Conservation (phyloP, 345 rosid genomes). For the sweet orange (Citrus sinensis) region DVS_A1.0 CM039168.1:22049501-22050000, state of each 20-base stretch:
- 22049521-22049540: conserved; percentile 78
- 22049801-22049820: neutral
- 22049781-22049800: neutral
- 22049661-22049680: neutral
- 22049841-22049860: conserved; percentile 87
- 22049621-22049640: neutral
- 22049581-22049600: conserved; percentile 23
- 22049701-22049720: conserved; percentile 97
- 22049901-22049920: conserved; percentile 86
- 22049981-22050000: neutral
- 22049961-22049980: neutral
- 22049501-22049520: conserved; percentile 92
- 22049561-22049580: conserved; percentile 93
- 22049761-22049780: conserved; percentile 22
- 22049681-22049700: conserved; percentile 63
- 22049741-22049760: conserved; percentile 97
- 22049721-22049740: conserved; percentile 94
- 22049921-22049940: conserved; percentile 53
- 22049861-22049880: conserved; percentile 46
- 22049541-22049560: conserved; percentile 77
- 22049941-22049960: neutral
- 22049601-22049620: neutral
- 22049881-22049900: conserved; percentile 31
- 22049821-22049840: conserved; percentile 10
- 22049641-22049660: neutral